These are phyloP conservation scores for Irpex sp. DNA, from an alignment of 1,284 basidiomycete genomes.

Conservation along the genomic window DNA sequence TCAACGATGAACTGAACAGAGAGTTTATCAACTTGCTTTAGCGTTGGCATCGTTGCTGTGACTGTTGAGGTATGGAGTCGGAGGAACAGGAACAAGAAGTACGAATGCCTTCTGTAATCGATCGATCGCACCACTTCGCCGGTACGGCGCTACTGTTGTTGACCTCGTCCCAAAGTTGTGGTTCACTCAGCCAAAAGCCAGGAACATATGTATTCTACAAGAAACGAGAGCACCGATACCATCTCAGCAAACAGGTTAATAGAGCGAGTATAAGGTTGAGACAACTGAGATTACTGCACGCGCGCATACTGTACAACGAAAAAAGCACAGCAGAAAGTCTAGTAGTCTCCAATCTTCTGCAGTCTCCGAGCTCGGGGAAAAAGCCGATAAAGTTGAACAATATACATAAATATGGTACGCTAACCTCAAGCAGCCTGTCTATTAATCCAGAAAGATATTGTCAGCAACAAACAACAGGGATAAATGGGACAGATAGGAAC, in stretches of 20 bases:
- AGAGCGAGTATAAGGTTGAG: background rate
- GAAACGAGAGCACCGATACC: background rate
- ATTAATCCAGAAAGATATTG: background rate
- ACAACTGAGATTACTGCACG: background rate
- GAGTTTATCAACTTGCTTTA: conserved; percentile 43
- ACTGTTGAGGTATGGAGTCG: too few relatives aligned
- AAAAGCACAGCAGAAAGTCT: background rate
- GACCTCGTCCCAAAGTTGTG: too few relatives aligned
- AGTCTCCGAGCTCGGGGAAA: background rate
- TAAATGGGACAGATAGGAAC: conserved; percentile 15
- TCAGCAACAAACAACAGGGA: background rate
- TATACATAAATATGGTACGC: conserved; percentile 6
- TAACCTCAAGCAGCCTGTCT: conserved; percentile 15
- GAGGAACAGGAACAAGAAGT: background rate
- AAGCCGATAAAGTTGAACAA: background rate
- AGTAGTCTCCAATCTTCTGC: conserved; percentile 8
- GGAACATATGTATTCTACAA: background rate
- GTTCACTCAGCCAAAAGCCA: too few relatives aligned
- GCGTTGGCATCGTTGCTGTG: conserved; percentile 1
- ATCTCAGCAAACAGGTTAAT: background rate
- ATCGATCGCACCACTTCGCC: background rate
- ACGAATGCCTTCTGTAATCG: background rate
- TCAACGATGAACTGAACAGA: conserved; percentile 71
- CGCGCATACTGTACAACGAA: background rate
- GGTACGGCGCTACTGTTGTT: too few relatives aligned